phyloP scores from a whole-genome alignment of 176 grass and related monocot species.

The Avena atlantica region DNA sequence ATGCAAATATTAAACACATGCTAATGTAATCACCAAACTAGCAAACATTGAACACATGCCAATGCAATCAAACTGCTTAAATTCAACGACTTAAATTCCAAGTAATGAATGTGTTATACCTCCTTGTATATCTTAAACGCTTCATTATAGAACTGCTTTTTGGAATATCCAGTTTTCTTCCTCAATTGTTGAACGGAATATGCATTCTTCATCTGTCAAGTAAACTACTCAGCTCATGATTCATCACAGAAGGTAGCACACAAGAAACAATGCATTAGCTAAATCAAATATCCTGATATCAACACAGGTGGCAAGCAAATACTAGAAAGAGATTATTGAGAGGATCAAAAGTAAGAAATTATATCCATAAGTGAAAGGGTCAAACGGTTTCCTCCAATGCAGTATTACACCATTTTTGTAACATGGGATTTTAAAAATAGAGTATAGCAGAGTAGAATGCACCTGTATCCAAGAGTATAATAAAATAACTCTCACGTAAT shows the following conservation, averaged over 20 bases:
- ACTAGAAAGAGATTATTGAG: slow-evolving; percentile 10
- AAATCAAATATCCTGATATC: slow-evolving; percentile 38
- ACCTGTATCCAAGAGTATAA: slow-evolving; percentile 14
- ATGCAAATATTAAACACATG: slow-evolving; percentile 16
- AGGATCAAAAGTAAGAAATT: slow-evolving; percentile 30
- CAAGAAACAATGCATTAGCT: slow-evolving; percentile 18
- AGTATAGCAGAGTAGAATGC: neutral
- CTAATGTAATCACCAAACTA: neutral
- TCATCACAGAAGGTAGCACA: slow-evolving; percentile 9
- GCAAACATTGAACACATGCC: slow-evolving; percentile 6
- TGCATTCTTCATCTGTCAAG: slow-evolving; percentile 90
- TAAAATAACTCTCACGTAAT: slow-evolving; percentile 17
- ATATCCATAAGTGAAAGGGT: neutral
- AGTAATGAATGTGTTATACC: slow-evolving; percentile 49
- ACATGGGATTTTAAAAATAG: neutral
- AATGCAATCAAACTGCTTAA: slow-evolving; percentile 5
- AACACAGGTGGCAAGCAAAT: slow-evolving; percentile 20
- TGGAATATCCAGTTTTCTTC: slow-evolving; percentile 89
- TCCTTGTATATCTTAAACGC: slow-evolving; percentile 93
- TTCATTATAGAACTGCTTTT: slow-evolving; percentile 85
- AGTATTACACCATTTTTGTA: slow-evolving; percentile 31
- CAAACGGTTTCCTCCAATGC: slow-evolving; percentile 19
- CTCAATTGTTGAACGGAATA: slow-evolving; percentile 84
- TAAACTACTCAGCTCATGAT: slow-evolving; percentile 27
- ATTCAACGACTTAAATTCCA: slow-evolving; percentile 32